These are phyloP conservation scores for Isatis lusitanica DNA, from an alignment of 441 rosid species.

Conservation along the genomic window DNA sequence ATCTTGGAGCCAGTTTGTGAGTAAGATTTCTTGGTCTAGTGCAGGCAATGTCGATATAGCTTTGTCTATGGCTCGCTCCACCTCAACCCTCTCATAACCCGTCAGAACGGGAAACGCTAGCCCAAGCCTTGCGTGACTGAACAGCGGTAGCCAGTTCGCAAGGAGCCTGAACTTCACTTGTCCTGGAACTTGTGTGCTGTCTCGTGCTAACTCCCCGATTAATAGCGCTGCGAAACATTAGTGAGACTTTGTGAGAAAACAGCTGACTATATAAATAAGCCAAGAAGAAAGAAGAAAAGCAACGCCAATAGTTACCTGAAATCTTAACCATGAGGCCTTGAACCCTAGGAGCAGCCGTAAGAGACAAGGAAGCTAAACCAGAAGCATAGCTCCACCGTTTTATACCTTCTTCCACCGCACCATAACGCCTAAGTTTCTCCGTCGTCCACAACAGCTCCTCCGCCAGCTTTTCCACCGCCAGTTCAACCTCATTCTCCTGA, in stretches of 20 bases:
- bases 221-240: conserved; percentile 47
- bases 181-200: conserved; percentile 37
- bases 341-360: conserved; percentile 61
- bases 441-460: conserved; percentile 70
- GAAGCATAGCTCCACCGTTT: conserved; percentile 73
- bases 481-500: conserved; percentile 39
- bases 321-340: conserved; percentile 66
- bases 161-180: conserved; percentile 69
- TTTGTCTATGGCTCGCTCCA: conserved; percentile 67
- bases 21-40: conserved; percentile 67
- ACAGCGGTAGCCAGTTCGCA: conserved; percentile 57
- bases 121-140: conserved; percentile 67
- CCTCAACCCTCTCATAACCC: conserved; percentile 58
- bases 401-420: conserved; percentile 60
- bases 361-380: conserved; percentile 60
- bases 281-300: background rate
- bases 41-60: conserved; percentile 54
- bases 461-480: conserved; percentile 70
- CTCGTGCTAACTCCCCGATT: conserved; percentile 49
- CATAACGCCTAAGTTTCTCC: conserved; percentile 55
- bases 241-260: background rate
- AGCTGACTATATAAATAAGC: background rate
- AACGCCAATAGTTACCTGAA: conserved; percentile 38
- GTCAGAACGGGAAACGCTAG: conserved; percentile 55
- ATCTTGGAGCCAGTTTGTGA: conserved; percentile 78